Base-by-base conservation (phyloP, 768 basidiomycete species). In the Trametes maxima region DNA sequence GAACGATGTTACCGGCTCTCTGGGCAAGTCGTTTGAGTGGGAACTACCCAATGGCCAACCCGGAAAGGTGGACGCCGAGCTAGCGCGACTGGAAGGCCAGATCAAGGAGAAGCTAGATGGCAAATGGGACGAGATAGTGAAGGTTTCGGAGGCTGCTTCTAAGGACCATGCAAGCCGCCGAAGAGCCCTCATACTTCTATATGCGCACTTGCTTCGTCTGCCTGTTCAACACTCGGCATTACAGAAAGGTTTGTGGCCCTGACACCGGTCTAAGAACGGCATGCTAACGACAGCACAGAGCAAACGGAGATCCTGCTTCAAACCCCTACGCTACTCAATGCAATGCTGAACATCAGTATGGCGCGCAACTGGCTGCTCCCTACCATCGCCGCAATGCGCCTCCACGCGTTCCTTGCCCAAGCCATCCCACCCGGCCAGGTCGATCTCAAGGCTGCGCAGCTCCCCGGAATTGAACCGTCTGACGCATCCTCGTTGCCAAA, bases 311-410 rank as follows among this genome's bases (percentile, higher is more conserved):
- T 95, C 14, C 80, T 98, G 1, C 81, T 93, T 1, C 86, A 87
- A 67, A 83, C 84, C 0, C 93, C 92, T 5, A 72, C 81, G 14
- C 76, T 96, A 5, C 82, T 96, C 28, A 90, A 82, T 48, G 92
- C 94, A 0, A 78, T 98, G 24, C 82, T 95, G 54, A 89, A 85
- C 66, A 91, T 97, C 63, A 82, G 90, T 0, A 82, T 91, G 19
- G 83, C 95, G 0, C 92, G 94, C 65, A 94, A 87, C 69, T 99
- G 95, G 95, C 85, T 98, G 10, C 69, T 82, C 5, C 89, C 94
- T 1, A 87, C 92, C 0, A 77, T 95, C 39, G 78, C 83, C 33
- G 79, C 88, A 67, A 90, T 97, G 85, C 88, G 88, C 40, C 76
- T 99, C 25, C 89, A 95, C 65, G 85, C 91, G 4, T 86, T 87